phyloP scores from a whole-genome alignment of 2,329 filamentous ascomycete genomes.

The Pseudogymnoascus verrucosus region DNA sequence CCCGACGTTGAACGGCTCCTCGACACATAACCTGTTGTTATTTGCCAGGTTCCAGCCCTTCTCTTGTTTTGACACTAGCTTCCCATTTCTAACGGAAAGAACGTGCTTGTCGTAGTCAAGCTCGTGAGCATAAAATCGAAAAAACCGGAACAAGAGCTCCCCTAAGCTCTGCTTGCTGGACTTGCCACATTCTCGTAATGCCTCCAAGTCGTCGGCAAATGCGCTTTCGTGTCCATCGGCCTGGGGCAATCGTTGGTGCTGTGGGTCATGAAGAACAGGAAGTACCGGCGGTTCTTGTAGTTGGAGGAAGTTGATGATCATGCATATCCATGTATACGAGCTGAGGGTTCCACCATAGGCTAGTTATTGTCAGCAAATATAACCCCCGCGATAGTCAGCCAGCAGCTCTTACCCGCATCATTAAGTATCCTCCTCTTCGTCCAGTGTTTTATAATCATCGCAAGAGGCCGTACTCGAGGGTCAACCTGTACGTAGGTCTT shows the following conservation, averaged over 20 bases:
- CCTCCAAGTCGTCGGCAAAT: conserved; percentile 80
- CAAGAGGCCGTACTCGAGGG: conserved; percentile 78
- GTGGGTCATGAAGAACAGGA: conserved; percentile 72
- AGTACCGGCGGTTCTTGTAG: conserved; percentile 75
- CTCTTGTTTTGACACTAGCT: conserved; percentile 67
- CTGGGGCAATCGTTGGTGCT: conserved; percentile 51
- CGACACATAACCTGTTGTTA: conserved; percentile 84
- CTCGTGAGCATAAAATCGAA: conserved; percentile 88
- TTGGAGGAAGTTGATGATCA: conserved; percentile 95
- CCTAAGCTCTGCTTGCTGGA: conserved; percentile 77
- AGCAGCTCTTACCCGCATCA: conserved; percentile 68
- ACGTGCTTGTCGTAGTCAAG: conserved; percentile 81
- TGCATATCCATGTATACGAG: conserved; percentile 98
- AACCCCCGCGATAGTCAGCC: not conserved
- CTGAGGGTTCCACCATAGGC: conserved; percentile 90
- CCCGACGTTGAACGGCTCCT: conserved; percentile 87
- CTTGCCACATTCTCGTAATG: conserved; percentile 64
- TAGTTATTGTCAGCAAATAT: conserved; percentile 30
- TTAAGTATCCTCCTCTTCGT: conserved; percentile 88
- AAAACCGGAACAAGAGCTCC: conserved; percentile 89
- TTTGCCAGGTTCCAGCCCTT: conserved; percentile 79
- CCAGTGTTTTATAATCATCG: conserved; percentile 98
- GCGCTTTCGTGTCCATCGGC: conserved; percentile 61
- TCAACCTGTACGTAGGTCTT: conserved; percentile 94
- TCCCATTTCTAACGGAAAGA: conserved; percentile 77